These are phyloP conservation scores for Rugonectria rugulosa DNA, from an alignment of 2,329 filamentous ascomycete genomes.

Conservation along the genomic window DNA sequence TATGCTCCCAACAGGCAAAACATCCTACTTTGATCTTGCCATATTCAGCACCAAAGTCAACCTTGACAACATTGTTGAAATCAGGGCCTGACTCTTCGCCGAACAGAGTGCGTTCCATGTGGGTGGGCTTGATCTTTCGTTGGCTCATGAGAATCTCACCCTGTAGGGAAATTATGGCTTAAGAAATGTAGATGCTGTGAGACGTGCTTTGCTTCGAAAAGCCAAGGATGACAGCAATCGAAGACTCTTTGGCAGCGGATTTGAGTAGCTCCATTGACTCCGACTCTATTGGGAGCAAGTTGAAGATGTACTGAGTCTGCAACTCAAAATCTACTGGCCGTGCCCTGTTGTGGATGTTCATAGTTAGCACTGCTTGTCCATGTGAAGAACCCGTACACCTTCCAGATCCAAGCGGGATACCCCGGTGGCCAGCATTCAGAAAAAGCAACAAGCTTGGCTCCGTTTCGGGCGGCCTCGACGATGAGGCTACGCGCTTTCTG, in stretches of 20 bases:
- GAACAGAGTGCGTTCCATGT: conserved; percentile 60
- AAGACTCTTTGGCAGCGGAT: conserved; percentile 41
- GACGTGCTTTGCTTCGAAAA: conserved; percentile 49
- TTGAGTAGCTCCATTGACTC: conserved; percentile 48
- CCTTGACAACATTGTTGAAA: conserved; percentile 50
- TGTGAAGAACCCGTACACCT: too few species aligned
- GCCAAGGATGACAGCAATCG: conserved; percentile 53
- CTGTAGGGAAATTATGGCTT: conserved; percentile 51
- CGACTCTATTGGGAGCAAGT: conserved; percentile 51
- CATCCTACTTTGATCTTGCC: conserved; percentile 49
- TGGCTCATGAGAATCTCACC: conserved; percentile 51
- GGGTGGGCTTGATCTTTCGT: conserved; percentile 61
- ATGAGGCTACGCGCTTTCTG: conserved; percentile 55
- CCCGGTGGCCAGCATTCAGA: conserved; percentile 61
- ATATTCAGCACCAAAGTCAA: conserved; percentile 43
- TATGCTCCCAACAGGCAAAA: conserved; percentile 60
- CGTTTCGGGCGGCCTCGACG: conserved; percentile 57
- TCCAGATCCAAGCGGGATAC: conserved; percentile 53
- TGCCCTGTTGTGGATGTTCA: too few species aligned
- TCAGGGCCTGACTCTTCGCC: conserved; percentile 52
- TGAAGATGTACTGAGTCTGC: conserved; percentile 47
- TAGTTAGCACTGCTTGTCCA: too few species aligned
- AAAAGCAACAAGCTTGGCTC: conserved; percentile 61
- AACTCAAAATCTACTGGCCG: conserved; percentile 33
- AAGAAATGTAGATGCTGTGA: conserved; percentile 52